Evolutionary conservation across 805 yeast species (phyloP).

Genomic region (Wickerhamomyces ciferrii): DNA sequence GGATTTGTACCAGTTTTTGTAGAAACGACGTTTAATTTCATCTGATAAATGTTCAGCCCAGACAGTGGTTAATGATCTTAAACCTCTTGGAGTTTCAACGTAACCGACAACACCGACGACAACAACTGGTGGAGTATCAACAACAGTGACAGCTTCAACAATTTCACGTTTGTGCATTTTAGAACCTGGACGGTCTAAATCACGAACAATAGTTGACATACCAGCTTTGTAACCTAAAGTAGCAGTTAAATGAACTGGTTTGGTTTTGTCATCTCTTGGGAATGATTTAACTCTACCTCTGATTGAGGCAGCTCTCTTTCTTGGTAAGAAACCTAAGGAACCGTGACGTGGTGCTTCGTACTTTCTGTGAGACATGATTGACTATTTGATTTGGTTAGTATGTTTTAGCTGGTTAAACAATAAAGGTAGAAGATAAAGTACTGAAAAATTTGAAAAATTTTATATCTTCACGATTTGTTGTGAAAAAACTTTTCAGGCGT

Average conservation of each 20-base stretch:
- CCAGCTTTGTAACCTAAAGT: constrained; percentile 99
- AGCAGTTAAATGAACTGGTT: constrained; percentile 98
- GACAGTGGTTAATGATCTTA: constrained; percentile 98
- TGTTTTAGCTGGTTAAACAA: constrained; percentile 16
- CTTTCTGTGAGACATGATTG: constrained; percentile 97
- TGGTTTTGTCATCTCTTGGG: constrained; percentile 97
- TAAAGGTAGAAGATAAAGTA: neutral
- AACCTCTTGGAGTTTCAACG: constrained; percentile 99
- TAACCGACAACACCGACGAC: constrained; percentile 99
- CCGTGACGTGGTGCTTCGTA: constrained; percentile 99
- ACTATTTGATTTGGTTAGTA: constrained; percentile 11
- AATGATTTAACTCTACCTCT: constrained; percentile 99
- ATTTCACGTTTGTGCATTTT: constrained; percentile 99
- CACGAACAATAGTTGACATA: constrained; percentile 99
- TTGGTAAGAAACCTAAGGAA: constrained; percentile 99
- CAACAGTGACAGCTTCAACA: constrained; percentile 99
- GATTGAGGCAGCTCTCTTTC: constrained; percentile 98
- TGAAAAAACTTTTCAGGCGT: neutral
- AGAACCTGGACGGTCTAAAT: constrained; percentile 99
- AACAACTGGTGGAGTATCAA: constrained; percentile 98
- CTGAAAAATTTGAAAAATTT: constrained; percentile 14
- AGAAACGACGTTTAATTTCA: constrained; percentile 99
- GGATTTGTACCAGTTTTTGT: constrained; percentile 99
- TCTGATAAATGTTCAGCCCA: constrained; percentile 99
- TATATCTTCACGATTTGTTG: neutral